phyloP scores from a whole-genome alignment of 2,329 filamentous ascomycete species.

The Xylariaceae sp. region DNA sequence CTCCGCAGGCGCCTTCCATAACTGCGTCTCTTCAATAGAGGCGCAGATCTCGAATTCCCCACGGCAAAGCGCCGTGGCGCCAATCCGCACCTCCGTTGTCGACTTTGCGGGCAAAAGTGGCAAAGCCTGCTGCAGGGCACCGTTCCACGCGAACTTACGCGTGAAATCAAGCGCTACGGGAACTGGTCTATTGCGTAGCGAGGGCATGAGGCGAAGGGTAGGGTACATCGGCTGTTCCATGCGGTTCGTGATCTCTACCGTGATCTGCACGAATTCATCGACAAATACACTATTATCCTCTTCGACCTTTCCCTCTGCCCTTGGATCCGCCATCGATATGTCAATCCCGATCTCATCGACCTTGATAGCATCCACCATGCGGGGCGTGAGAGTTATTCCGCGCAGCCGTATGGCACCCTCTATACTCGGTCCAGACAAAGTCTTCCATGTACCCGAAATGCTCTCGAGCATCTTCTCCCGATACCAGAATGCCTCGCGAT shows the following conservation, averaged over 20 bases:
- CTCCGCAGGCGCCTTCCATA: constrained; percentile 36
- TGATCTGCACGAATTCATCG: constrained; percentile 64
- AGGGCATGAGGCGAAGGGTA: constrained; percentile 70
- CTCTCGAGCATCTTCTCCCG: constrained; percentile 71
- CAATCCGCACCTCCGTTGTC: constrained; percentile 57
- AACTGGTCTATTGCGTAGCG: constrained; percentile 65
- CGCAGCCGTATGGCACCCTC: constrained; percentile 70
- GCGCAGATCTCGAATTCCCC: constrained; percentile 80
- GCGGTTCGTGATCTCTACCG: constrained; percentile 68
- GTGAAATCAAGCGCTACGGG: constrained; percentile 74
- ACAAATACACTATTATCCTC: constrained; percentile 32
- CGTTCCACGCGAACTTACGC: constrained; percentile 78
- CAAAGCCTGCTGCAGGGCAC: constrained; percentile 70
- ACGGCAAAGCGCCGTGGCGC: constrained; percentile 67
- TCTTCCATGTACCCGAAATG: constrained; percentile 67
- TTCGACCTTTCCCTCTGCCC: constrained; percentile 7
- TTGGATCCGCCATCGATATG: constrained; percentile 44
- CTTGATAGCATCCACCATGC: constrained; percentile 79
- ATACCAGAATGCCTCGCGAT: constrained; percentile 86
- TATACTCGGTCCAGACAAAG: constrained; percentile 45
- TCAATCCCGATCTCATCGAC: constrained; percentile 71
- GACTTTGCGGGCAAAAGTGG: constrained; percentile 55
- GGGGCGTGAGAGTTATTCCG: constrained; percentile 62
- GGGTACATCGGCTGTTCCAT: constrained; percentile 62
- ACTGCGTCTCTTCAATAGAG: constrained; percentile 70